Conservation (phyloP, 1,139 yeast species). For the Suhomyces atakaporum region DNA sequence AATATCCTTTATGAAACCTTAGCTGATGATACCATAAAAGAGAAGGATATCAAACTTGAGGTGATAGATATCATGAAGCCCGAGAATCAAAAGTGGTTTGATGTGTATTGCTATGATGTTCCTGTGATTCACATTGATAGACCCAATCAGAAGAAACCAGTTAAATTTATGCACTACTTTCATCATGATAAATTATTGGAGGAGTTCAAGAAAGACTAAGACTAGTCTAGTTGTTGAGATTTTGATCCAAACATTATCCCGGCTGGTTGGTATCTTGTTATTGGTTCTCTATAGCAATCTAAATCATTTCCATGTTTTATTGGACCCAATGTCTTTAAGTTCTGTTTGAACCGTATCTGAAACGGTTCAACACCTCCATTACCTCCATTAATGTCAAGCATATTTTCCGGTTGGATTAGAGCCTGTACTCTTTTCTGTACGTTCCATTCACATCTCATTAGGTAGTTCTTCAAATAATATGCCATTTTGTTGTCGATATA, state of each 20-base stretch:
- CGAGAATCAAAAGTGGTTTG: conserved; percentile 73
- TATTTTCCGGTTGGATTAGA: not conserved
- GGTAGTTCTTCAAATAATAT: not conserved
- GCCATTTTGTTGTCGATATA: not conserved
- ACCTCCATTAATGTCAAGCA: no score
- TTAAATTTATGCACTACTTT: conserved; percentile 78
- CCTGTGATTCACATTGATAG: conserved; percentile 81
- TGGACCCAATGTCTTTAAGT: not conserved
- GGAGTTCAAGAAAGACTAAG: conserved; percentile 31
- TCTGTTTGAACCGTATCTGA: no score
- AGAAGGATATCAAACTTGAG: conserved; percentile 36
- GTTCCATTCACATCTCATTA: not conserved
- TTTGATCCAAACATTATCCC: no score
- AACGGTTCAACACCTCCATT: no score
- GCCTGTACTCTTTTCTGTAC: not conserved
- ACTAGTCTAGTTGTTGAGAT: no score
- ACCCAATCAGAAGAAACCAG: conserved; percentile 44
- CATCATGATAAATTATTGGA: conserved; percentile 57
- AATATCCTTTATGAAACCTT: conserved; percentile 48
- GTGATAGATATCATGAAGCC: conserved; percentile 70
- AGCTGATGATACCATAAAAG: conserved; percentile 22
- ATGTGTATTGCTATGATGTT: conserved; percentile 82
- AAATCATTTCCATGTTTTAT: not conserved
- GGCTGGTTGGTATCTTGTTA: not conserved
- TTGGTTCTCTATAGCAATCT: not conserved